phyloP scores from a whole-genome alignment of 306 rosid genomes.

The Prinsepia uniflora region DNA sequence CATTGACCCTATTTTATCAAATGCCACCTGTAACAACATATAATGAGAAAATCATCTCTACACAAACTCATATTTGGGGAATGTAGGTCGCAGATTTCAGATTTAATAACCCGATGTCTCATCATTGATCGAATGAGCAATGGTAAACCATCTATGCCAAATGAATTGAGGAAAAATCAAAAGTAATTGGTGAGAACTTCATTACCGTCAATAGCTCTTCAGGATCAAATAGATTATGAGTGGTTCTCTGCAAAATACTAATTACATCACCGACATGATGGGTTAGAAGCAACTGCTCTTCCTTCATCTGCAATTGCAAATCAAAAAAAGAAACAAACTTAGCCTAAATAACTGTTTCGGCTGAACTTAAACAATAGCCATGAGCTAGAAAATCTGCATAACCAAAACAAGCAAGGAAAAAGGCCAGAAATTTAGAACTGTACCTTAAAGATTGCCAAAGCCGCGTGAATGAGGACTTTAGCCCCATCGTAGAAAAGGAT shows the following conservation, averaged over 20 bases:
- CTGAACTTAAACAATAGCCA: not conserved
- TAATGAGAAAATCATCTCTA: slow-evolving; percentile 6
- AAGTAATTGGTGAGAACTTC: not conserved
- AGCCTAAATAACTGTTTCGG: not conserved
- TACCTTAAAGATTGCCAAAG: slow-evolving; percentile 96
- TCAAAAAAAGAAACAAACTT: slow-evolving; percentile 24
- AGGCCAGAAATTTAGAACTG: slow-evolving; percentile 7
- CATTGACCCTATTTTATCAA: slow-evolving; percentile 90
- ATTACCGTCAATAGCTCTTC: slow-evolving; percentile 85
- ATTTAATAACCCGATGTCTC: too few species aligned
- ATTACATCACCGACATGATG: slow-evolving; percentile 95
- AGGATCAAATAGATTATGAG: slow-evolving; percentile 94
- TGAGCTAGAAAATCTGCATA: not conserved
- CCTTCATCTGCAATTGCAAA: slow-evolving; percentile 76
- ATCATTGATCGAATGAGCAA: not conserved
- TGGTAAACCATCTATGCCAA: slow-evolving; percentile 2
- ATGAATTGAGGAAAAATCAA: not conserved
- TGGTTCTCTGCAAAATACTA: slow-evolving; percentile 67
- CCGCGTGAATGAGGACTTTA: slow-evolving; percentile 81
- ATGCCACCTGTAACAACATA: slow-evolving; percentile 74
- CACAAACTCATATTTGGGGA: not conserved
- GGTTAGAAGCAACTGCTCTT: slow-evolving; percentile 65
- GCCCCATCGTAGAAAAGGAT: slow-evolving; percentile 96
- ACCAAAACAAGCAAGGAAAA: not conserved
- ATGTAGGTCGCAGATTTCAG: too few species aligned